These are phyloP conservation scores for Aspergillus ochraceoroseus DNA, from an alignment of 2,329 filamentous ascomycete genomes.

Conservation along the genomic window DNA sequence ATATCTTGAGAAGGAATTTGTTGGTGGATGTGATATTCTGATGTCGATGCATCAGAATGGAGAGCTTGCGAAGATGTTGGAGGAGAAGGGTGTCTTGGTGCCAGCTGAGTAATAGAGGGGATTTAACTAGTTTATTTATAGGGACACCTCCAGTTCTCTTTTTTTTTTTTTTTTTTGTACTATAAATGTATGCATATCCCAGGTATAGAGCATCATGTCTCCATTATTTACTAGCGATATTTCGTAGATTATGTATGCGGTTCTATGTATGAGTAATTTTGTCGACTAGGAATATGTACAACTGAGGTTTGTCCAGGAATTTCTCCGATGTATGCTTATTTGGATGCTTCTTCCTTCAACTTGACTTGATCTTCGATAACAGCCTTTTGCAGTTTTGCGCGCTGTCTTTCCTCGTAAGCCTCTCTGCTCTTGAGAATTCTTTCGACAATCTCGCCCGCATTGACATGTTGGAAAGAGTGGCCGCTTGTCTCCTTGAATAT, in stretches of 20 bases:
- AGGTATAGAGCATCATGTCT: neutral
- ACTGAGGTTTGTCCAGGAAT: too few relatives aligned
- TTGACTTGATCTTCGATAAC: conserved; percentile 64
- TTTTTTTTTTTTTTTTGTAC: conserved; percentile 4
- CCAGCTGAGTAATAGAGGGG: conserved; percentile 47
- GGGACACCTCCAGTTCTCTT: too few relatives aligned
- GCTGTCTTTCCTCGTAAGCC: conserved; percentile 86
- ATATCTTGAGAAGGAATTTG: conserved; percentile 91
- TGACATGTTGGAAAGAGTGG: conserved; percentile 81
- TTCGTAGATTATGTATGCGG: too few relatives aligned
- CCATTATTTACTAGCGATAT: too few relatives aligned
- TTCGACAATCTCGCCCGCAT: conserved; percentile 85
- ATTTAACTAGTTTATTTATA: too few relatives aligned
- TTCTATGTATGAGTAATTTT: too few relatives aligned
- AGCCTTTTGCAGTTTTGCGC: conserved; percentile 82
- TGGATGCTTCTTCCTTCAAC: conserved; percentile 50
- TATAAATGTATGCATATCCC: conserved; percentile 6
- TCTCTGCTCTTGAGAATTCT: conserved; percentile 82
- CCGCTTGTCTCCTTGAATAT: conserved; percentile 74
- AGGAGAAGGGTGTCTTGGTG: conserved; percentile 84
- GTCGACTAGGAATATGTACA: too few relatives aligned
- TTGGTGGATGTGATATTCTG: conserved; percentile 96
- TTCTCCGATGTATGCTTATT: too few relatives aligned
- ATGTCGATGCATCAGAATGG: conserved; percentile 97
- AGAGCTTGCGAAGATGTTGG: conserved; percentile 82